Conservation (phyloP, 2,329 filamentous ascomycete species). For the Didymella lethalis region DNA sequence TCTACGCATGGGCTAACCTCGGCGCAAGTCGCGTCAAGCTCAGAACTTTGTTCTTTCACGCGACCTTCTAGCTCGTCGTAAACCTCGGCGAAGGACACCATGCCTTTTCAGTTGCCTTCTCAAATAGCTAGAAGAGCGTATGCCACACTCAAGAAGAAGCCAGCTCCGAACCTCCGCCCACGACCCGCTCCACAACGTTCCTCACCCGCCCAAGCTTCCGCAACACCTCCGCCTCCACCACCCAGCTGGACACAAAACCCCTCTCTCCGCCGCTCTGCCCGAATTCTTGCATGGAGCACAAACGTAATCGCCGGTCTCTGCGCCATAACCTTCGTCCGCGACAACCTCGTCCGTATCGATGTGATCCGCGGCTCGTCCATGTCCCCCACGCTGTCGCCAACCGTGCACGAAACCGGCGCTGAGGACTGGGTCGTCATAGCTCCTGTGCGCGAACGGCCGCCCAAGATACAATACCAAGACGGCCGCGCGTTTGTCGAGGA, state of each 20-base stretch:
- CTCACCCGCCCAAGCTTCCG: neutral
- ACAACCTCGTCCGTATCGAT: conserved; percentile 51
- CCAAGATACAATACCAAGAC: conserved; percentile 27
- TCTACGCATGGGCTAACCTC: conserved; percentile 6
- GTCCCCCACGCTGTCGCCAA: conserved; percentile 56
- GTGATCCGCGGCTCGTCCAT: conserved; percentile 54
- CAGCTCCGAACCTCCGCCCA: neutral
- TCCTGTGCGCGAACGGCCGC: conserved; percentile 27
- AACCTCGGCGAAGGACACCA: neutral
- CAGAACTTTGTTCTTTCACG: conserved; percentile 4
- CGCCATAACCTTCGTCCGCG: conserved; percentile 48
- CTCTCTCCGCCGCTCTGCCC: conserved; percentile 19
- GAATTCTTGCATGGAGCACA: conserved; percentile 24
- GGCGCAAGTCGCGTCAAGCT: conserved; percentile 22
- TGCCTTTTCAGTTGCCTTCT: neutral
- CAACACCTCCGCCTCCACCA: conserved; percentile 6
- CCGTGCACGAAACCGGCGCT: conserved; percentile 49
- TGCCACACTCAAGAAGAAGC: conserved; percentile 7
- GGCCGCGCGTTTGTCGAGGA: conserved; percentile 7
- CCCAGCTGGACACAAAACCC: conserved; percentile 19
- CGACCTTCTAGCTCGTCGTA: neutral
- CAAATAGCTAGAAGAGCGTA: conserved; percentile 6
- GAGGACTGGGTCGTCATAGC: conserved; percentile 52
- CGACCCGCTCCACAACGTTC: conserved; percentile 11
- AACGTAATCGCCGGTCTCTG: conserved; percentile 27